Base-by-base conservation (phyloP, 257 asterid species). In the Salvia miltiorrhiza region DNA sequence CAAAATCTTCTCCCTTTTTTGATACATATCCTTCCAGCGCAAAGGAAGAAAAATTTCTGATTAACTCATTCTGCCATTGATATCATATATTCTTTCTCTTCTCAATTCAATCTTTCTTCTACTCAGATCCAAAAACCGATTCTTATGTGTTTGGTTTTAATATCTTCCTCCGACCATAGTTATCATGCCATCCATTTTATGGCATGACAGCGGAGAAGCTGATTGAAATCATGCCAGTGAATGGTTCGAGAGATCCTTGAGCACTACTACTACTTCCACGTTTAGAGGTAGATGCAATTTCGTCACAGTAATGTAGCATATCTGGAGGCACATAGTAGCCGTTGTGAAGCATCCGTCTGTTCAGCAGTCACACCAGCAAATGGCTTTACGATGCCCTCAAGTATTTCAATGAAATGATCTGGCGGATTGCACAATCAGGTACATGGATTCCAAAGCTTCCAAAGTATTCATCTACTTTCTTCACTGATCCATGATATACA, bases 331-430 rank as follows among this genome's bases (percentile, higher is more conserved):
- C 97, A 23, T 92, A 65, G 78, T 94, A 94, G 43, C 97, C 95
- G 33, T 94, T 91, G 80, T 94, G 89, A 86, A 94, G 97, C 99
- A 94, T 94, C 99, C 99, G 91, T 63, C 78, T 87, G 99, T 77
- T 91, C 84, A 75, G 78, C 88, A 3, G 86, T 82, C 78, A 86
- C 74, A 37, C 83, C 91, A 23, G 77, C 80, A 61, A 77, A 62
- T 37, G 88, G 97, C 79, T 87, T 94, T 54, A 73, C 74, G 37
- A 94, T 86, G 53, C 96, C 97, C 89, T 92, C 98, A 37, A 92
- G 96, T 69, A 90, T 77, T 84, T 92, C 98, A 60, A 92, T 92
- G 84, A 78, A 83, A 83, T 92, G 89, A 74, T 92, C 98, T 11
- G 98, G 96, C 68, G 98, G 98, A 81, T 85, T 88, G 61, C 91